A percentile compares a stretch with the other conserved stretches of the same genome.
Conservation (phyloP, 371 early-diverging fungal genomes). For the Mortierella sp. region DNA sequence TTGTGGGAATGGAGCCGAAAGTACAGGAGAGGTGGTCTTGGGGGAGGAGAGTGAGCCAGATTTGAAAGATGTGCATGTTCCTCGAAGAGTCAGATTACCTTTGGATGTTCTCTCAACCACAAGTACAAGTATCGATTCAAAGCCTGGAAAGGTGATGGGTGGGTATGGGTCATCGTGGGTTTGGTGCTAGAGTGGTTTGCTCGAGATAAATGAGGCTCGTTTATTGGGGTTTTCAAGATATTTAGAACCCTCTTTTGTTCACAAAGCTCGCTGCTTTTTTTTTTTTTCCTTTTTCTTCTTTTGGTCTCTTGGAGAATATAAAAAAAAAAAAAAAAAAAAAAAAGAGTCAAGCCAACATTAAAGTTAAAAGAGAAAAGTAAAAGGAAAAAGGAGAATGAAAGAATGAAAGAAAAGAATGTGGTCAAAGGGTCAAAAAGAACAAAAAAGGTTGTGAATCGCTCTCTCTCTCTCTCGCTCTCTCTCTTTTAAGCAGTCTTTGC, state of each 20-base stretch:
- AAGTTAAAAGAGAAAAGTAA: too few relatives aligned
- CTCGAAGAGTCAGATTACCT: slow-evolving; percentile 18
- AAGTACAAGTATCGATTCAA: not conserved
- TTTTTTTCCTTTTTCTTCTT: too few relatives aligned
- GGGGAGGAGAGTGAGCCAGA: slow-evolving; percentile 6
- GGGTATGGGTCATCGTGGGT: slow-evolving; percentile 33
- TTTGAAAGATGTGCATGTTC: slow-evolving; percentile 23
- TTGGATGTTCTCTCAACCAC: not conserved
- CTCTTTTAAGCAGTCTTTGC: slow-evolving; percentile 11
- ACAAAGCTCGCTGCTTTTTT: too few relatives aligned
- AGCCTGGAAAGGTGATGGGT: slow-evolving; percentile 29
- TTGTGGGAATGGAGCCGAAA: slow-evolving; percentile 56
- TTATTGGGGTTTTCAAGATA: not conserved
- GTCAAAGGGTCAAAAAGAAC: too few relatives aligned
- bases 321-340: not conserved
- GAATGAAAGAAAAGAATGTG: too few relatives aligned
- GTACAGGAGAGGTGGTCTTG: not conserved
- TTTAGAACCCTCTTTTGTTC: slow-evolving; percentile 3
- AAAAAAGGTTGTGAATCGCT: too few relatives aligned
- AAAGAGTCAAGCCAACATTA: too few relatives aligned
- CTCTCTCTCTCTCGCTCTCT: not conserved
- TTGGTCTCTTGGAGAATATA: too few relatives aligned
- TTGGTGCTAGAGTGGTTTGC: slow-evolving; percentile 6
- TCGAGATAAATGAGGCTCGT: not conserved
- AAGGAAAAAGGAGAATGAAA: too few relatives aligned